Evolutionary conservation across 108 stramenopile genomes (phyloP).

Genomic region (Tribonema minus): DNA sequence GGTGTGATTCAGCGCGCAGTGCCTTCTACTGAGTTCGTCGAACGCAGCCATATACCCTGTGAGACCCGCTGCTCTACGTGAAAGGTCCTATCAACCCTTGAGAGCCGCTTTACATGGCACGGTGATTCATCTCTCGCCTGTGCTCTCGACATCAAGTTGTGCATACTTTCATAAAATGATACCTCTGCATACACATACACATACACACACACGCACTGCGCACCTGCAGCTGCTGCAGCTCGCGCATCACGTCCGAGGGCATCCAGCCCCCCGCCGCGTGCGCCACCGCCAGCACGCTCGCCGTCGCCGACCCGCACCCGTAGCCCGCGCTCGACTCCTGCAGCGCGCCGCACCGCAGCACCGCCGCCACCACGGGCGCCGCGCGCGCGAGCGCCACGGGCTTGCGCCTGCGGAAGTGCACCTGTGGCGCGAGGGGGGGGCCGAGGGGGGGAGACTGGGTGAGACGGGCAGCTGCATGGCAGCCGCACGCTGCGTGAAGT

Average conservation of each 20-base stretch:
- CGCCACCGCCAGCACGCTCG: constrained; percentile 15
- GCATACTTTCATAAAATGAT: not conserved
- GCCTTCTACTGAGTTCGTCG: no score
- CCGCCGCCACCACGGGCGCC: constrained; percentile 5
- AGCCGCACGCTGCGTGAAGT: not conserved
- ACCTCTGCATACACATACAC: not conserved
- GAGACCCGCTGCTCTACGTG: no score
- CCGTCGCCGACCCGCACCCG: constrained; percentile 32
- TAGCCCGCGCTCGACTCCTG: constrained; percentile 7
- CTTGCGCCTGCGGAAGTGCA: constrained; percentile 15
- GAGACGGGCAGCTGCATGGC: not conserved
- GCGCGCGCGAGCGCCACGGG: not conserved
- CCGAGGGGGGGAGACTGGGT: not conserved
- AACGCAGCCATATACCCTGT: no score
- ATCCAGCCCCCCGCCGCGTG: constrained; percentile 25
- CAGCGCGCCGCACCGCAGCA: not conserved
- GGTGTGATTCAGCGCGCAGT: no score
- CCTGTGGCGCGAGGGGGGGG: not conserved
- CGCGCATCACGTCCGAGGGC: constrained; percentile 4
- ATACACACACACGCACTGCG: not conserved
- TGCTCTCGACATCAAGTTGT: not conserved
- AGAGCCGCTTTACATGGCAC: not conserved
- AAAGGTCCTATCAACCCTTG: not conserved
- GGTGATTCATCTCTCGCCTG: not conserved
- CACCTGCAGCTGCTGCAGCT: constrained; percentile 37